Evolutionary conservation across 352 stramenopile species (phyloP).

Genomic region (Pythium monospermum): DNA sequence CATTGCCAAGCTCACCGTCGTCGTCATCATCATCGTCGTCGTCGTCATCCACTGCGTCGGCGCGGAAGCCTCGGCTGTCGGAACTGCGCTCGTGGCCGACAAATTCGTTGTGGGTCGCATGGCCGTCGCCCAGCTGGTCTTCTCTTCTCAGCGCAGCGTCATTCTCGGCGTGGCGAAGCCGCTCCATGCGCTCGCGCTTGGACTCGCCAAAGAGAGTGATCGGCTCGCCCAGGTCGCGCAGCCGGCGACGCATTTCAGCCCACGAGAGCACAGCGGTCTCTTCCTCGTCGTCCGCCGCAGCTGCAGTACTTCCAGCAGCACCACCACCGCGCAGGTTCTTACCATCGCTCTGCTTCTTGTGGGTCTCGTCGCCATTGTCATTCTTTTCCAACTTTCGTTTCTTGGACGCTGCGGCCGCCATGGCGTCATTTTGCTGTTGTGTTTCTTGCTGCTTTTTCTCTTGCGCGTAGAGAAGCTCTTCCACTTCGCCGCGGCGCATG

Average conservation of each 20-base stretch:
- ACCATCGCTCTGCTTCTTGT: neutral
- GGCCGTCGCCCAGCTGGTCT: conserved; percentile 61
- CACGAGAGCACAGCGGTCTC: conserved; percentile 42
- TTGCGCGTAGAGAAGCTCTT: conserved; percentile 39
- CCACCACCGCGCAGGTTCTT: neutral
- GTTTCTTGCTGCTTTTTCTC: conserved; percentile 25
- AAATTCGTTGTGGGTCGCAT: conserved; percentile 80
- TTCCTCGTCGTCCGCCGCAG: conserved; percentile 4
- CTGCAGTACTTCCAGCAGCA: neutral
- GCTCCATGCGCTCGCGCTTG: conserved; percentile 46
- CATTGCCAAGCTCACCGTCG: conserved; percentile 7
- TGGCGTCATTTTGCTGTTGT: conserved; percentile 9
- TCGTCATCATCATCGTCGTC: conserved; percentile 38
- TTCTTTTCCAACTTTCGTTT: conserved; percentile 38
- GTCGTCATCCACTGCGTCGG: conserved; percentile 25
- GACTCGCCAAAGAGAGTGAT: conserved; percentile 88
- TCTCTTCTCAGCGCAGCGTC: conserved; percentile 59
- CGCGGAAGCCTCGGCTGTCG: conserved; percentile 23
- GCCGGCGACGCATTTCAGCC: conserved; percentile 69
- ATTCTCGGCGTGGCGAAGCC: conserved; percentile 65
- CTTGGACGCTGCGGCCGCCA: too few species aligned
- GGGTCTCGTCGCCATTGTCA: neutral
- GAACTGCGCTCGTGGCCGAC: conserved; percentile 32
- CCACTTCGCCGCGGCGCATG: conserved; percentile 65
- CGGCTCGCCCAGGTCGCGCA: conserved; percentile 77